A percentile compares a stretch with the other conserved stretches of the same genome.
These are phyloP conservation scores for Diaporthe aspalathi DNA, from an alignment of 2,329 filamentous ascomycete species.

Conservation along the genomic window DNA sequence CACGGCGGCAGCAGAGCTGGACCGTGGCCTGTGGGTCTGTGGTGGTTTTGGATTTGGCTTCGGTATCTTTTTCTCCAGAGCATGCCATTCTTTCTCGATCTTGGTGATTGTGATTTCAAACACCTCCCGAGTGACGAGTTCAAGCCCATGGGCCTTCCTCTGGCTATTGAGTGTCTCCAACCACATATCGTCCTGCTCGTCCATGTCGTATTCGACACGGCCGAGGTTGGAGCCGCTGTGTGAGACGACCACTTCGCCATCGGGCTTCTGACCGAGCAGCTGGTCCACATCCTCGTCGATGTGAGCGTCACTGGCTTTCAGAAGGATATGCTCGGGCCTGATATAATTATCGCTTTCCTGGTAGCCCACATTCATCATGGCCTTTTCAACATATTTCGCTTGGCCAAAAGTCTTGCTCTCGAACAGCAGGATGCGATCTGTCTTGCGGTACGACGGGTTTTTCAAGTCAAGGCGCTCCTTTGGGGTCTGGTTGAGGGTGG, in stretches of 20 bases:
- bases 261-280: constrained; percentile 58
- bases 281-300: constrained; percentile 70
- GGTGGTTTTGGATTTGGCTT: constrained; percentile 97
- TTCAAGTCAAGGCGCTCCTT: constrained; percentile 85
- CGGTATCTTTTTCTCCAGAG: constrained; percentile 93
- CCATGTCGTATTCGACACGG: constrained; percentile 98
- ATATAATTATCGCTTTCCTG: constrained; percentile 93
- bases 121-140: constrained; percentile 89
- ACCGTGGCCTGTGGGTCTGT: constrained; percentile 91
- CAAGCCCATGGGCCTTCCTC: constrained; percentile 78
- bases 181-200: constrained; percentile 98
- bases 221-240: constrained; percentile 68
- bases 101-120: constrained; percentile 99
- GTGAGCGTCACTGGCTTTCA: constrained; percentile 70
- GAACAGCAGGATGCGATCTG: constrained; percentile 82
- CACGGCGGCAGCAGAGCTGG: constrained; percentile 92
- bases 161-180: constrained; percentile 84
- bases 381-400: constrained; percentile 92
- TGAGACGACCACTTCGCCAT: constrained; percentile 63
- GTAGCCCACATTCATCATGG: constrained; percentile 95
- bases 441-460: constrained; percentile 78
- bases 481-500: constrained; percentile 81
- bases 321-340: constrained; percentile 78
- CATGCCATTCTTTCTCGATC: constrained; percentile 99
- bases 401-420: constrained; percentile 89